Base-by-base conservation (phyloP, 371 early-diverging fungal species). In the Funneliformis caledonium region DNA sequence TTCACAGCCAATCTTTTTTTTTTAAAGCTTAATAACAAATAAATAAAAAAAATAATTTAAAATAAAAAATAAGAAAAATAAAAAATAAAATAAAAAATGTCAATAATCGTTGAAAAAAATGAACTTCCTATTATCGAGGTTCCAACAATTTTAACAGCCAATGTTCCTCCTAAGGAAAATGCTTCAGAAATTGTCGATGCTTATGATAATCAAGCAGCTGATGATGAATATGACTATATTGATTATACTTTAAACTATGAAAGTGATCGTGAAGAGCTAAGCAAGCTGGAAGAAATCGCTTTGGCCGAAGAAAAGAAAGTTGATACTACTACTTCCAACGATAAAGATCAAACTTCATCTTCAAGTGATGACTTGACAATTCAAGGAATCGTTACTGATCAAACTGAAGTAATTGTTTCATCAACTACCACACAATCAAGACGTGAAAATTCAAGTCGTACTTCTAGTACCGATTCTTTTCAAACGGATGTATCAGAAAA, bases 381-480 rank as follows among this genome's bases (percentile, higher is more conserved):
- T 33, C 59, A 74, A 33, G 47, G n/a, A 26, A 37, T 56, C 12
- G 10, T 31, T 2, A 22, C 16, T 12, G 74, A 47, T 47, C 14
- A 33, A 31, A 52, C 56, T 47, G 59, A 70, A 16, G 43, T 16
- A 70, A n/a, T 10, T 42, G 43, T 43, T 43, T 31, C 31, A 70
- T 14, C 31, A 42, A n/a, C 43, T 42, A 45, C 10, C 4, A 12
- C 72, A 42, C 12, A 70, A 70, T 33, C 48, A 52, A 43, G 31
- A 33, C 74, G 31, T 26, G 74, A 74, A 0, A 56, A 33, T 31
- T 3, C 19, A 52, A 74, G 33, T 48, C 56, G 33, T 31, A 56
- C 31, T 56, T 52, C 52, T 22, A 74, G 37, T 74, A 56, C n/a
- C 9, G 56, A 74, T 31, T 74, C 74, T 52, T 31, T 74, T 48